These are phyloP conservation scores for Ichthyophthirius multifiliis DNA, from an alignment of 169 alveolate species.

Conservation along the genomic window DNA sequence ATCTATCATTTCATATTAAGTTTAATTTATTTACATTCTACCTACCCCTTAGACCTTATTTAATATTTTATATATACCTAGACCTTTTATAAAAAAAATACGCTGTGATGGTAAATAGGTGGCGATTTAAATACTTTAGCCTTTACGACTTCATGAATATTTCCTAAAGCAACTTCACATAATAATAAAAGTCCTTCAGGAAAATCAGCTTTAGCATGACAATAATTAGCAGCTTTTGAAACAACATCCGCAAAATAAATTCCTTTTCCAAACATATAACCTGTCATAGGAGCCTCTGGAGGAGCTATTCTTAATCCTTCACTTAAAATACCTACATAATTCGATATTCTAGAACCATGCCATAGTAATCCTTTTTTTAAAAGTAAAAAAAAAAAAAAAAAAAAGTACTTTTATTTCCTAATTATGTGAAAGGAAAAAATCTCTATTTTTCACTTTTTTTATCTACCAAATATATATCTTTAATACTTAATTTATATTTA, in stretches of 20 bases:
- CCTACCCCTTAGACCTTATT: conserved; percentile 32
- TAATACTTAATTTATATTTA: conserved; percentile 9
- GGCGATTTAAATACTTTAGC: conserved; percentile 43
- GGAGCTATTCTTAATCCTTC: conserved; percentile 85
- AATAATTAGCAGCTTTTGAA: conserved; percentile 66
- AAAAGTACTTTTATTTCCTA: conserved; percentile 24
- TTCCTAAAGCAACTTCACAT: conserved; percentile 84
- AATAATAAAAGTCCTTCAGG: conserved; percentile 65
- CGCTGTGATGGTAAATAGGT: conserved; percentile 55
- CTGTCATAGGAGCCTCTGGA: conserved; percentile 82
- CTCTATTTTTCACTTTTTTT: conserved; percentile 26
- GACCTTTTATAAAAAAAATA: not conserved
- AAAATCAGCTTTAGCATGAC: conserved; percentile 40
- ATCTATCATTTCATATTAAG: conserved; percentile 25
- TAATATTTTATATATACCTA: not conserved
- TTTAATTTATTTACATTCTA: conserved; percentile 33
- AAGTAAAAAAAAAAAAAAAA: not conserved
- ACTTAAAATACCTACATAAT: conserved; percentile 73
- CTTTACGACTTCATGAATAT: conserved; percentile 43
- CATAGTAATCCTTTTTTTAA: conserved; percentile 67
- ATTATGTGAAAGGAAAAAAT: conserved; percentile 13
- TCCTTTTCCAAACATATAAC: conserved; percentile 86
- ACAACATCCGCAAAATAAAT: conserved; percentile 76
- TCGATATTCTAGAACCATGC: conserved; percentile 79
- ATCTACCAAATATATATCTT: not conserved